Base-by-base conservation (phyloP, 495 filamentous ascomycete species). In the Clohesyomyces aquaticus region DNA sequence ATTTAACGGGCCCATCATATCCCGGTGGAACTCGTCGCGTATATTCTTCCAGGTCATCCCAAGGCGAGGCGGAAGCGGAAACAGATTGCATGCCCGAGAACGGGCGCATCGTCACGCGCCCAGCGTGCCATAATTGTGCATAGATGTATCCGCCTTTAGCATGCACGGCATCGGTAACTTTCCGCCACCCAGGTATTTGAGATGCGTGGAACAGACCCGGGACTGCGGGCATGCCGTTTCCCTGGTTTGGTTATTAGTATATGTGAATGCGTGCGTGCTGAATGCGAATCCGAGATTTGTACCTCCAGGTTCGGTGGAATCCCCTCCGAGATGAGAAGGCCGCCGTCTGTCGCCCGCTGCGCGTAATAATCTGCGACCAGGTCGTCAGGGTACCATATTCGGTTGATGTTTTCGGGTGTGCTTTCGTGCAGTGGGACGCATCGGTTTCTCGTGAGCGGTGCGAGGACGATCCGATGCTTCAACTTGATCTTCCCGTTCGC, bases 321-420 rank as follows among this genome's bases (percentile, higher is more conserved):
- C 0, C 79, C 83, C 69, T 85, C 82, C 4, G 77, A 77, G 38
- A 86, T 82, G 35, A 85, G 72, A n/a, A 86, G 65, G 1, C 81
- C 80, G 12, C 83, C 83, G 14, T 77, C 63, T 8, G 79, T 78
- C 1, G 82, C 74, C 9, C 82, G 77, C 59, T 87, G 83, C 1
- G 69, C 54, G 71, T 86, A 85, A 72, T 86, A 84, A 26, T 83
- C 78, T 59, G 72, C 73, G n/a, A 81, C 66, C 23, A 81, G 69
- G 48, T 79, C 73, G 12, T 78, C 77, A 19, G 80, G 78, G 35
- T 76, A 71, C 76, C 77, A 80, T 55, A 77, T 70, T 22, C 78
- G 73, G 71, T 81, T 81, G 19, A 73, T 74, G 29, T 72, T 73
- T 25, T 77, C 76, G 27, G 55, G 38, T 12, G 54, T 61, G 21